Evolutionary conservation across 768 basidiomycete genomes (phyloP).

Genomic region (Epithele typhae): DNA sequence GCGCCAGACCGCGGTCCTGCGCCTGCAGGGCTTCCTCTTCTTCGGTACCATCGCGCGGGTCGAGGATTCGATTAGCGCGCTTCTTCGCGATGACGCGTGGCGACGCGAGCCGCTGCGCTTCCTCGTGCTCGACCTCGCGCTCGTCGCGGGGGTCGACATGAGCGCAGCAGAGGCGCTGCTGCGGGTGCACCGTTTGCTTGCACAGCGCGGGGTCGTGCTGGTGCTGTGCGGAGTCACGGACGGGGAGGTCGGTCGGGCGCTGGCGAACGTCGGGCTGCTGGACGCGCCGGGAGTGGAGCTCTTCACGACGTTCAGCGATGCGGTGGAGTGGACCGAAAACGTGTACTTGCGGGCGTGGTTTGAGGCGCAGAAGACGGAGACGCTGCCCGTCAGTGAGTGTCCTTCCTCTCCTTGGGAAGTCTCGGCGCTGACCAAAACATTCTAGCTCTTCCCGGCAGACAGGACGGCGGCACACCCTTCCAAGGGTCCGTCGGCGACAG

Average conservation of each 20-base stretch:
- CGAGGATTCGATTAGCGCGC: constrained; percentile 77
- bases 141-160: constrained; percentile 90
- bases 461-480: constrained; percentile 43
- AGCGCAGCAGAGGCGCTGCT: constrained; percentile 95
- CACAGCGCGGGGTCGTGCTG: constrained; percentile 71
- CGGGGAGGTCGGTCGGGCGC: constrained; percentile 63
- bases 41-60: constrained; percentile 91
- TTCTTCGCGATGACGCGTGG: constrained; percentile 72
- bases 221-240: constrained; percentile 79
- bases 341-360: constrained; percentile 84
- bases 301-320: constrained; percentile 80
- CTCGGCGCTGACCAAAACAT: constrained; percentile 4
- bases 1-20: constrained; percentile 83
- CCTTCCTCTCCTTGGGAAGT: constrained; percentile 2
- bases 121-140: constrained; percentile 81
- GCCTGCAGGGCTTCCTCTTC: constrained; percentile 87
- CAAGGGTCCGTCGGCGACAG: constrained; percentile 47
- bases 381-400: constrained; percentile 38
- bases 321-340: constrained; percentile 97
- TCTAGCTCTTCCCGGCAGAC: constrained; percentile 55
- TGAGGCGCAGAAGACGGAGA: constrained; percentile 56
- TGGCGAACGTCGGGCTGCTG: constrained; percentile 77
- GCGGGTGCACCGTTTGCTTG: constrained; percentile 77
- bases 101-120: constrained; percentile 77
- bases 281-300: constrained; percentile 76